Conservation (phyloP, 176 grass and related monocot genomes). For the Triticum dicoccoides region DNA sequence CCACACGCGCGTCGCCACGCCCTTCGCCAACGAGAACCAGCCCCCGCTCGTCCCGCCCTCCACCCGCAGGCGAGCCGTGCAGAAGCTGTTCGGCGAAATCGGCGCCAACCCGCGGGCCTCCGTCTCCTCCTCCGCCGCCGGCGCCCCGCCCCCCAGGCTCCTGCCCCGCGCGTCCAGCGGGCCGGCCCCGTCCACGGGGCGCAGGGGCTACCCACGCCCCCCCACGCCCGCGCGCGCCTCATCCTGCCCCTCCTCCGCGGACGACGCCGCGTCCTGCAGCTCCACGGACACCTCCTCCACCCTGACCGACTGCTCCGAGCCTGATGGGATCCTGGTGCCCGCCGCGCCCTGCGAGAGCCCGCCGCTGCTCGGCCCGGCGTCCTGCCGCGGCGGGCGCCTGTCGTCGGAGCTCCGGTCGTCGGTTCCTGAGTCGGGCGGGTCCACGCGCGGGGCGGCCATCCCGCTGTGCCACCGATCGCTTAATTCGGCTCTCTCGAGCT, state of each 20-base stretch:
- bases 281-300: slow-evolving; percentile 48
- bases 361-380: slow-evolving; percentile 40
- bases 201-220: slow-evolving; percentile 31
- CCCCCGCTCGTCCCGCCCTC: slow-evolving; percentile 14
- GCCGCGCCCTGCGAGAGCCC: slow-evolving; percentile 69
- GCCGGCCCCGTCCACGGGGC: background rate
- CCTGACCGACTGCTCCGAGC: slow-evolving; percentile 49
- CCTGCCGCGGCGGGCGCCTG: slow-evolving; percentile 37
- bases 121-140: background rate
- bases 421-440: slow-evolving; percentile 52
- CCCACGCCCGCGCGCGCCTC: slow-evolving; percentile 50
- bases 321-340: slow-evolving; percentile 4
- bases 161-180: slow-evolving; percentile 32
- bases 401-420: slow-evolving; percentile 69
- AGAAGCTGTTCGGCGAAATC: slow-evolving; percentile 73
- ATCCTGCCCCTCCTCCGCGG: slow-evolving; percentile 25
- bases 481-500: slow-evolving; percentile 57
- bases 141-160: background rate
- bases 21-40: slow-evolving; percentile 79
- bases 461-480: slow-evolving; percentile 68
- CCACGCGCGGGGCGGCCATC: slow-evolving; percentile 49
- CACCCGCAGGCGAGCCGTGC: slow-evolving; percentile 48
- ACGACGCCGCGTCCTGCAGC: slow-evolving; percentile 32
- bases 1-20: slow-evolving; percentile 24
- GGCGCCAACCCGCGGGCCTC: slow-evolving; percentile 14